Conservation (phyloP, 1,139 yeast genomes). For the Hyphopichia buzzinii region DNA sequence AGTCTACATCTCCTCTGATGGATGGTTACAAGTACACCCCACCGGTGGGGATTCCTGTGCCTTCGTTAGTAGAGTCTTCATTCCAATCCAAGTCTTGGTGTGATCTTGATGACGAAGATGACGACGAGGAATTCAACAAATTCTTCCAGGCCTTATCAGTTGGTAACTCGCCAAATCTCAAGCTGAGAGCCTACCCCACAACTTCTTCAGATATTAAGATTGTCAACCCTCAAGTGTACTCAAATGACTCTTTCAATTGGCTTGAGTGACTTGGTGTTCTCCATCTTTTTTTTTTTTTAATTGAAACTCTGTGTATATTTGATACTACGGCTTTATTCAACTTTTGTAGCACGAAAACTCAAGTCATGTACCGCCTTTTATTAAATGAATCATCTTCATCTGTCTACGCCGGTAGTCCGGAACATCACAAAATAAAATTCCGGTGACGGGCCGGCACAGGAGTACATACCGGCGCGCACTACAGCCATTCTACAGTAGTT, state of each 20-base stretch:
- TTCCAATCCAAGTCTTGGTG: conserved; percentile 33
- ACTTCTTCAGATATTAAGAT: neutral
- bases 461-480: too few relatives aligned
- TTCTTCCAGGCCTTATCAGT: conserved; percentile 7
- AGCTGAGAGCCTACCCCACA: neutral
- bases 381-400: too few relatives aligned
- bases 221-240: neutral
- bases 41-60: conserved; percentile 11
- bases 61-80: conserved; percentile 33
- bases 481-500: too few relatives aligned
- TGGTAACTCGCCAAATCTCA: neutral
- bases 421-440: neutral
- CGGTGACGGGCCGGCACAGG: conserved; percentile 1
- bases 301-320: too few relatives aligned
- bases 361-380: too few relatives aligned
- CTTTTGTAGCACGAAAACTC: too few relatives aligned
- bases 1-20: neutral
- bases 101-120: conserved; percentile 32
- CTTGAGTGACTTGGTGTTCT: neutral
- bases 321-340: too few relatives aligned
- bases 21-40: neutral
- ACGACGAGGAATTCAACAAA: conserved; percentile 11
- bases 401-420: neutral
- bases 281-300: neutral
- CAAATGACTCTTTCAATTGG: neutral